phyloP scores from a whole-genome alignment of 495 filamentous ascomycete species.

The Talaromyces borbonicus region DNA sequence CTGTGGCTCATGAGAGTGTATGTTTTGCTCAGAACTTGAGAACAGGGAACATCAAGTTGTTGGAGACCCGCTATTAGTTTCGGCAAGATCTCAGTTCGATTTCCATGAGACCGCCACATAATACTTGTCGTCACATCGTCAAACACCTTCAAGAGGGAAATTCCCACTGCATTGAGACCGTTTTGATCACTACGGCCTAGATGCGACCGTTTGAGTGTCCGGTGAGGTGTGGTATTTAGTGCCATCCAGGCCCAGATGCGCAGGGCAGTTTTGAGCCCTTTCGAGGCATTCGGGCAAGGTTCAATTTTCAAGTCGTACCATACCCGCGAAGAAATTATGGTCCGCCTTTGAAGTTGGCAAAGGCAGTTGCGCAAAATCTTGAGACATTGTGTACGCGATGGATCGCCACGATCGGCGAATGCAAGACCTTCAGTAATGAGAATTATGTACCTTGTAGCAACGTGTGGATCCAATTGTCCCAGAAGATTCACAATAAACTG shows the following conservation, averaged over 20 bases:
- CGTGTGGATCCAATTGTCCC: slow-evolving; percentile 14
- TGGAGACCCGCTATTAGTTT: slow-evolving; percentile 23
- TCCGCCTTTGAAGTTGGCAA: slow-evolving; percentile 11
- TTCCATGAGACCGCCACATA: not conserved
- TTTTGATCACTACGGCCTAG: not conserved
- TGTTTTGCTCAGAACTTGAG: slow-evolving; percentile 19
- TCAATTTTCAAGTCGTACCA: slow-evolving; percentile 17
- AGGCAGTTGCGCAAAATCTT: slow-evolving; percentile 27
- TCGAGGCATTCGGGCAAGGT: not conserved
- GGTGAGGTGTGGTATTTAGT: slow-evolving; percentile 15
- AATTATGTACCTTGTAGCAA: slow-evolving; percentile 20
- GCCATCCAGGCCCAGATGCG: slow-evolving; percentile 31
- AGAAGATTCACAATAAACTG: not conserved
- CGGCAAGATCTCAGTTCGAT: slow-evolving; percentile 14
- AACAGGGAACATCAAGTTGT: slow-evolving; percentile 24
- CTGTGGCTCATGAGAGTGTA: slow-evolving; percentile 1
- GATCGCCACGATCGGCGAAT: slow-evolving; percentile 10
- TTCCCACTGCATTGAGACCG: slow-evolving; percentile 17
- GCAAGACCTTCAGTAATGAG: slow-evolving; percentile 24
- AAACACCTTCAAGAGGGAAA: slow-evolving; percentile 24
- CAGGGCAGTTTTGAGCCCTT: slow-evolving; percentile 4
- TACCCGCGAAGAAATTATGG: slow-evolving; percentile 15
- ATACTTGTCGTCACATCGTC: slow-evolving; percentile 10
- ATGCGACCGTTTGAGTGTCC: not conserved
- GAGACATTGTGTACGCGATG: slow-evolving; percentile 13